Conservation (phyloP, 305 asterid genomes). For the Fraxinus sp. region DNA sequence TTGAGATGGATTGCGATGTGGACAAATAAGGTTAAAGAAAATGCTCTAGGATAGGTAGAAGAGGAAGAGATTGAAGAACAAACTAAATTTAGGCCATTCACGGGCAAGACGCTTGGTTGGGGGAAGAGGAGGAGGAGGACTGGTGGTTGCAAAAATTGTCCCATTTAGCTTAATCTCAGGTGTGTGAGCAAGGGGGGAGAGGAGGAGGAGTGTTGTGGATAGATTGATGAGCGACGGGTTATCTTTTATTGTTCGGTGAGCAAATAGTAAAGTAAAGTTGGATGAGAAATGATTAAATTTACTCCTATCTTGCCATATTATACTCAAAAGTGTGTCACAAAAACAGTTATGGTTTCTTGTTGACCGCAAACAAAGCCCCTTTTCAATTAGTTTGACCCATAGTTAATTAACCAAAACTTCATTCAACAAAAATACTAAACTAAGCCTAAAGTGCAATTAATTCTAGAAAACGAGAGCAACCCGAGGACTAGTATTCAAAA, state of each 20-base stretch:
- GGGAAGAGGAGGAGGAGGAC: too few species aligned
- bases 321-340: neutral
- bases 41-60: neutral
- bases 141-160: neutral
- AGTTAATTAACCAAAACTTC: slow-evolving; percentile 1
- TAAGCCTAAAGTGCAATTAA: slow-evolving; percentile 9
- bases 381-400: neutral
- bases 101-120: neutral
- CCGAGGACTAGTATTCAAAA: neutral
- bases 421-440: neutral
- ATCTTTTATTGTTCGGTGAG: neutral
- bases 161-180: neutral
- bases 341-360: slow-evolving; percentile 2
- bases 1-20: too few species aligned
- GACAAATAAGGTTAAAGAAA: neutral
- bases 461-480: neutral
- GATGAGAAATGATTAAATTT: neutral
- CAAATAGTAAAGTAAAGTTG: too few species aligned
- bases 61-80: neutral
- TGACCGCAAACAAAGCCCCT: neutral
- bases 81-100: neutral
- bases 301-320: neutral
- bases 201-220: neutral
- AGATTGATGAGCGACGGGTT: neutral
- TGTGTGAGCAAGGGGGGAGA: neutral